These are phyloP conservation scores for Orbilia ellipsospora DNA, from an alignment of 2,329 filamentous ascomycete species.

Conservation along the genomic window DNA sequence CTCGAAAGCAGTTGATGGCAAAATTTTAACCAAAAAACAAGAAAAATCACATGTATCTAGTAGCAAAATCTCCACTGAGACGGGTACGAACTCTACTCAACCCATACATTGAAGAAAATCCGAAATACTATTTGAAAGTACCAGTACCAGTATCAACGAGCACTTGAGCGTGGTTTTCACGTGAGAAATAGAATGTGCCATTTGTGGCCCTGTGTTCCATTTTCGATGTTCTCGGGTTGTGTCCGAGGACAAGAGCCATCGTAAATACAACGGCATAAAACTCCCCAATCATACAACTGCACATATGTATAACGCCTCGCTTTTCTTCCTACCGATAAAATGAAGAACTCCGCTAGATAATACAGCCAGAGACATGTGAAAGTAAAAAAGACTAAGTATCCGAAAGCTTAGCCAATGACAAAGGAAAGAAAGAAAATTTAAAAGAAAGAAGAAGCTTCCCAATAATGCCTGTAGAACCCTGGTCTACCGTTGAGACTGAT, in stretches of 20 bases:
- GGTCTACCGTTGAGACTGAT: too few relatives aligned
- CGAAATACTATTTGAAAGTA: neutral
- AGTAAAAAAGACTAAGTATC: neutral
- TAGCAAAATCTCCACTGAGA: slow-evolving; percentile 12
- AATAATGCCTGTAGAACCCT: too few relatives aligned
- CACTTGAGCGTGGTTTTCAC: neutral
- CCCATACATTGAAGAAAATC: neutral
- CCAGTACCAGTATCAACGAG: too few relatives aligned
- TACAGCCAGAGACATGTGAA: neutral
- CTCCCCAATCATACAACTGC: neutral
- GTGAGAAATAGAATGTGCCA: neutral
- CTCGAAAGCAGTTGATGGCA: neutral
- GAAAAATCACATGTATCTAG: slow-evolving; percentile 7
- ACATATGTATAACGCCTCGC: neutral
- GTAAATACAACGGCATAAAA: slow-evolving; percentile 2
- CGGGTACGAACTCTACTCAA: slow-evolving; percentile 1
- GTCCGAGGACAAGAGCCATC: neutral
- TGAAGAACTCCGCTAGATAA: neutral
- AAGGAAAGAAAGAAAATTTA: too few relatives aligned
- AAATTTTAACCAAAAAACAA: too few relatives aligned
- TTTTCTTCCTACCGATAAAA: slow-evolving; percentile 5
- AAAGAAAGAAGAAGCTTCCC: too few relatives aligned
- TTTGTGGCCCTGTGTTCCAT: too few relatives aligned
- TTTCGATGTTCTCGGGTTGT: neutral
- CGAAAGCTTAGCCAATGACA: neutral